Percentiles rank a stretch among this genome's conserved stretches.
Conservation (phyloP, 139 green algal species). For the Desmodesmus armatus region DNA sequence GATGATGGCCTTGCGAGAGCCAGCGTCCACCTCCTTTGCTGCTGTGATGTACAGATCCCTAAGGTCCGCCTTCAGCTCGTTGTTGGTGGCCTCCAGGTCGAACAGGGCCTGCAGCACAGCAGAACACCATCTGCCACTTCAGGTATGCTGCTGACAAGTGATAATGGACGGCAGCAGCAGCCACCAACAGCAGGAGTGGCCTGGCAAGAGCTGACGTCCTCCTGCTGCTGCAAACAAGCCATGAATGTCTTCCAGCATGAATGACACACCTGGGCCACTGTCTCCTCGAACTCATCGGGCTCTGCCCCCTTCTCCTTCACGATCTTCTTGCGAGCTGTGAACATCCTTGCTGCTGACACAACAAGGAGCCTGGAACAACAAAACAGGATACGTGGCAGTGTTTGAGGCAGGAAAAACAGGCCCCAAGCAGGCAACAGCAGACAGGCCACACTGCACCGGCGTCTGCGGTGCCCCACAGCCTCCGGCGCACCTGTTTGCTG, state of each 20-base stretch:
- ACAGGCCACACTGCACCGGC: too few species aligned
- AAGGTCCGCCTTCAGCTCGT: constrained; percentile 98
- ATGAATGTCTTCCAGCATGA: background rate
- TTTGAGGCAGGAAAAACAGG: too few species aligned
- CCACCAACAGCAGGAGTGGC: too few species aligned
- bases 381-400: too few species aligned
- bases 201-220: too few species aligned
- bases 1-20: constrained; percentile 95
- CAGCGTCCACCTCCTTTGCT: constrained; percentile 93
- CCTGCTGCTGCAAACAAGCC: too few species aligned
- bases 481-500: too few species aligned
- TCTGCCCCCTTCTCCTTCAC: constrained; percentile 95
- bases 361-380: constrained; percentile 34
- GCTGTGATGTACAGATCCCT: constrained; percentile 97
- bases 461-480: too few species aligned
- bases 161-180: too few species aligned
- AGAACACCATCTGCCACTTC: background rate
- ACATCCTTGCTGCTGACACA: constrained; percentile 46
- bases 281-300: constrained; percentile 96
- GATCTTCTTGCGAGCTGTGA: constrained; percentile 93
- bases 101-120: constrained; percentile 92
- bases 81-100: constrained; percentile 98
- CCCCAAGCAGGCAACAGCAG: too few species aligned
- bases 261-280: constrained; percentile 93
- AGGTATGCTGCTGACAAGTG: background rate